Conservation (phyloP, 2,329 filamentous ascomycete genomes). For the Calonectria hawksworthii region DNA sequence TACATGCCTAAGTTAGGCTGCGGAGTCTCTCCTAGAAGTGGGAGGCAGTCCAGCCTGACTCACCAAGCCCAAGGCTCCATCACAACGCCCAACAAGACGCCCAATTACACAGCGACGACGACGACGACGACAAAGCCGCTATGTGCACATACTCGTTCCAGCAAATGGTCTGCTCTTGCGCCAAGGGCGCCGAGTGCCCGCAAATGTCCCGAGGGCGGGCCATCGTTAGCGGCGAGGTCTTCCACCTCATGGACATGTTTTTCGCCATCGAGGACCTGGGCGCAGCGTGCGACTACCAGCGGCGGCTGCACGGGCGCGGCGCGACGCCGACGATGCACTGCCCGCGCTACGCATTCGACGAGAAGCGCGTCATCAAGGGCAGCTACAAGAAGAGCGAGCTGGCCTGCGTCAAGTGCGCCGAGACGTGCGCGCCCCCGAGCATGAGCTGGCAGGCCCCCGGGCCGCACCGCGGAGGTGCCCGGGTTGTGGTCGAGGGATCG, state of each 20-base stretch:
- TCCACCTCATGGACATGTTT: slow-evolving; percentile 44
- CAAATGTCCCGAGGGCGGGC: slow-evolving; percentile 41
- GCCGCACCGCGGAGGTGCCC: slow-evolving; percentile 18
- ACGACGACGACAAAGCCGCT: background rate
- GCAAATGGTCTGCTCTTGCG: slow-evolving; percentile 45
- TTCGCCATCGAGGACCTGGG: slow-evolving; percentile 45
- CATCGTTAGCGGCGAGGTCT: slow-evolving; percentile 40
- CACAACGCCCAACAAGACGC: background rate
- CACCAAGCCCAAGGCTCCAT: background rate
- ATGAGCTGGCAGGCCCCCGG: slow-evolving; percentile 45
- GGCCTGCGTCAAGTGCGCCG: slow-evolving; percentile 44
- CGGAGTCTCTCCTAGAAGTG: slow-evolving; percentile 10
- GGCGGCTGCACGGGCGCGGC: slow-evolving; percentile 41
- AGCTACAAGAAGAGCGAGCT: slow-evolving; percentile 42
- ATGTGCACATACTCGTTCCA: slow-evolving; percentile 48
- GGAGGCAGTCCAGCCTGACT: background rate
- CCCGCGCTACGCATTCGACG: slow-evolving; percentile 44
- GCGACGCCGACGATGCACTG: slow-evolving; percentile 41
- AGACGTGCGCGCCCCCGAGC: slow-evolving; percentile 46
- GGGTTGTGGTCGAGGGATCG: background rate
- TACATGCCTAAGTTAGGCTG: background rate
- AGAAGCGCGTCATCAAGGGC: slow-evolving; percentile 45
- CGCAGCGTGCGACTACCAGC: slow-evolving; percentile 46
- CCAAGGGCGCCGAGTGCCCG: slow-evolving; percentile 45
- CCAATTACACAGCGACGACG: background rate